These are phyloP conservation scores for Geosmithia morbida DNA, from an alignment of 2,329 filamentous ascomycete genomes.

Conservation along the genomic window DNA sequence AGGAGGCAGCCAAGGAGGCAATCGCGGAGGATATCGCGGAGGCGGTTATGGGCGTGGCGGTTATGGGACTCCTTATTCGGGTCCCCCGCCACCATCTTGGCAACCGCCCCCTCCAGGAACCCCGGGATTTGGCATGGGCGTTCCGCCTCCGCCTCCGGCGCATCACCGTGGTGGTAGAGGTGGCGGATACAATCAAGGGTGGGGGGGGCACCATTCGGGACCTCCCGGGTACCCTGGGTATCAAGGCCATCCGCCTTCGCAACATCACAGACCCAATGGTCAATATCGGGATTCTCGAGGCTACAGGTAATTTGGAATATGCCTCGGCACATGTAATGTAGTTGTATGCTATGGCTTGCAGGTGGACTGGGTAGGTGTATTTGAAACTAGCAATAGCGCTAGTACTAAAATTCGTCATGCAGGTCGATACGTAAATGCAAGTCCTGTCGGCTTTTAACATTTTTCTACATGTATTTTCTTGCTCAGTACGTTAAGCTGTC, in stretches of 20 bases:
- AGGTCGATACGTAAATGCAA: neutral
- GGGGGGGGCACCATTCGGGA: slow-evolving; percentile 1
- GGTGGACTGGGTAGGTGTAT: neutral
- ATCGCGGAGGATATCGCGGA: slow-evolving; percentile 3
- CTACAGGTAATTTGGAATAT: neutral
- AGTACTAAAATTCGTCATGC: neutral
- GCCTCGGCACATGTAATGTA: neutral
- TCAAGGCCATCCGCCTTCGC: neutral
- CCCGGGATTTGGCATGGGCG: slow-evolving; percentile 17
- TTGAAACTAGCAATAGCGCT: neutral
- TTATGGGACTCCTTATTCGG: neutral
- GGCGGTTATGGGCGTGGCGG: slow-evolving; percentile 2
- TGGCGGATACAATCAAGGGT: neutral
- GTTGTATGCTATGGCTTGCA: neutral
- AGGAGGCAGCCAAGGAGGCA: slow-evolving; percentile 2
- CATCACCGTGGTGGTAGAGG: slow-evolving; percentile 7
- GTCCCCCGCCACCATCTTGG: slow-evolving; percentile 5
- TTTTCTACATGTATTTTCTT: neutral
- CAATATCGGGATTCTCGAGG: slow-evolving; percentile 1
- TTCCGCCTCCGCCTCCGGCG: slow-evolving; percentile 14
- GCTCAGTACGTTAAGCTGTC: neutral
- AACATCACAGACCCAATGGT: neutral
- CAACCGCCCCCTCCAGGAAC: slow-evolving; percentile 16
- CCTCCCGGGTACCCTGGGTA: slow-evolving; percentile 8
- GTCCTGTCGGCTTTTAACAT: neutral